Conservation (phyloP, 331 rosid genomes). For the Telfairia occidentalis region DNA sequence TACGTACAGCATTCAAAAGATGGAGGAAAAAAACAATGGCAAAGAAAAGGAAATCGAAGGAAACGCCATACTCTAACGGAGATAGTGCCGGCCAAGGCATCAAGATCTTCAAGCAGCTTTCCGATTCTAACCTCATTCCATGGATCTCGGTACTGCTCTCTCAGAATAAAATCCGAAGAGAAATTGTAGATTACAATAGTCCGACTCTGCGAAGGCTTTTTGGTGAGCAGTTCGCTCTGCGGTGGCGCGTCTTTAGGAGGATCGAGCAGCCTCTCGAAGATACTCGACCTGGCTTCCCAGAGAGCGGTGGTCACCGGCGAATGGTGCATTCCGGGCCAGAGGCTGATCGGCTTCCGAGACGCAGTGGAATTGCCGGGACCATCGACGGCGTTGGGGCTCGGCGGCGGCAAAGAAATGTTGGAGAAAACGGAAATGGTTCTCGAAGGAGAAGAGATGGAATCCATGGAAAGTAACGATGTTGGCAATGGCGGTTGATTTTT, state of each 20-base stretch:
- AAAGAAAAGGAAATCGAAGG: background rate
- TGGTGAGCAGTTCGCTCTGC: conserved; percentile 22
- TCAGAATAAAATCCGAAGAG: conserved; percentile 59
- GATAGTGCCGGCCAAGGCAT: conserved; percentile 92
- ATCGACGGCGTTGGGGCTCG: conserved; percentile 16
- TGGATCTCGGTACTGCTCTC: conserved; percentile 85
- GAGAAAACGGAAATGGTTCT: conserved; percentile 17
- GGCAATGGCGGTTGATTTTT: background rate
- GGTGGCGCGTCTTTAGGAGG: conserved; percentile 11
- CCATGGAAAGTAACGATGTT: background rate
- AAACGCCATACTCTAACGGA: conserved; percentile 49
- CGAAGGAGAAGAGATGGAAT: background rate
- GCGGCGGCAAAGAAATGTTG: background rate
- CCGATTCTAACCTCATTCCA: conserved; percentile 79
- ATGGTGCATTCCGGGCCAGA: conserved; percentile 81
- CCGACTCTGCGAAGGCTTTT: conserved; percentile 51
- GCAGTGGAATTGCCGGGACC: conserved; percentile 48
- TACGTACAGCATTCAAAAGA: background rate
- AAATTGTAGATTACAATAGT: conserved; percentile 54
- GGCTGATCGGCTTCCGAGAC: conserved; percentile 48
- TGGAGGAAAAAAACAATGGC: background rate
- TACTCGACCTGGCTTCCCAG: conserved; percentile 77
- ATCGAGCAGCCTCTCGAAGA: conserved; percentile 28
- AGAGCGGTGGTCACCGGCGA: conserved; percentile 85
- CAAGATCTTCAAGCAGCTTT: conserved; percentile 80